These are phyloP conservation scores for Fusarium sp. DNA, from an alignment of 2,329 filamentous ascomycete species.

Conservation along the genomic window DNA sequence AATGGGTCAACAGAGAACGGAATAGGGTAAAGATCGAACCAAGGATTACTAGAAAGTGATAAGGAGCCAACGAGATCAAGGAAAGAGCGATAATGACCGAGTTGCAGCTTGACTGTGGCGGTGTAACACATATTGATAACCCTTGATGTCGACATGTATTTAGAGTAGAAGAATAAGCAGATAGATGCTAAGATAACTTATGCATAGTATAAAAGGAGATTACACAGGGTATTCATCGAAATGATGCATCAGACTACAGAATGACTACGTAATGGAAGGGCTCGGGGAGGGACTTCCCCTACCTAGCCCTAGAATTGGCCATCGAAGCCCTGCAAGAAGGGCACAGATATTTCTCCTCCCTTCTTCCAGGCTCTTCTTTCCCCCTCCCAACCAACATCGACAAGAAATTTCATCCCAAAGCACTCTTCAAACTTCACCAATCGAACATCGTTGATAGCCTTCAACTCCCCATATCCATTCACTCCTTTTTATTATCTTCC, in stretches of 20 bases:
- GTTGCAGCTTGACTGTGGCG: neutral
- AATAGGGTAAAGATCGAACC: neutral
- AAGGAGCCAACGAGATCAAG: neutral
- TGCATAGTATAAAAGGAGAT: neutral
- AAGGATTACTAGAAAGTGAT: neutral
- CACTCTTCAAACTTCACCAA: neutral
- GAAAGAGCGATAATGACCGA: neutral
- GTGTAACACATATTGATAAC: too few relatives aligned
- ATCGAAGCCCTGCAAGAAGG: neutral
- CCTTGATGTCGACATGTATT: too few relatives aligned
- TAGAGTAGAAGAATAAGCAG: too few relatives aligned
- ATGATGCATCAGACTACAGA: too few relatives aligned
- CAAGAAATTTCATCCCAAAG: neutral
- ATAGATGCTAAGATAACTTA: neutral
- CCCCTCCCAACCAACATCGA: neutral
- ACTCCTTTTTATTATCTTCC: neutral
- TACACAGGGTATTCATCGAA: too few relatives aligned
- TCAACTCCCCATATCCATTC: neutral
- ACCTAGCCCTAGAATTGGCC: neutral
- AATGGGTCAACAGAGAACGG: fast-evolving
- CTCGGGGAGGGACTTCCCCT: neutral
- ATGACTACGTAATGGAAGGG: neutral
- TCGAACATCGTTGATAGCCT: neutral
- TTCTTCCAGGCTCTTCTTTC: neutral
- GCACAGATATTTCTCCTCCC: neutral